Conservation (phyloP, 768 basidiomycete species). For the Boletus fagicola region DNA sequence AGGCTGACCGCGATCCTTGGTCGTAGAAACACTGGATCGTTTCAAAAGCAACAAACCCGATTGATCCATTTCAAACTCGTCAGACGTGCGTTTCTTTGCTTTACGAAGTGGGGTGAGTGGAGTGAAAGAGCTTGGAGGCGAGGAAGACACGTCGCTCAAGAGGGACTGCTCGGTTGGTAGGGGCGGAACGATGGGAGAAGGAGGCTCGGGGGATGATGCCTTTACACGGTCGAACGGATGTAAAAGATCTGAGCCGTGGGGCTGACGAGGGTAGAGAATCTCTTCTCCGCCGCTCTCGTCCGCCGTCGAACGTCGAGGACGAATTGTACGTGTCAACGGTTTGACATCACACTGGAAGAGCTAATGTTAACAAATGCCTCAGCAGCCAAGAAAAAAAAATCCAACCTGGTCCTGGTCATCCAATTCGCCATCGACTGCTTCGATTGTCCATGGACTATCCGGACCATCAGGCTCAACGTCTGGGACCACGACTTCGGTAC, state of each 20-base stretch:
- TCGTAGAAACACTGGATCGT: conserved; percentile 34
- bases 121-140: conserved; percentile 66
- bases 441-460: conserved; percentile 88
- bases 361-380: background rate
- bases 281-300: conserved; percentile 91
- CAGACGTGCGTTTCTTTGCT: conserved; percentile 74
- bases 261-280: conserved; percentile 80
- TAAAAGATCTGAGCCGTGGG: conserved; percentile 29
- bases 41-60: conserved; percentile 59
- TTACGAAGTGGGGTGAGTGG: conserved; percentile 44
- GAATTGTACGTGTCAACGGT: conserved; percentile 48
- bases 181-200: conserved; percentile 30
- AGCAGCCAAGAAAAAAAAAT: conserved; percentile 2
- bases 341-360: conserved; percentile 43
- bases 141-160: conserved; percentile 31
- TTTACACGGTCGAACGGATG: conserved; percentile 36
- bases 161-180: conserved; percentile 33
- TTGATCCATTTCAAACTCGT: conserved; percentile 80
- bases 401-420: conserved; percentile 70
- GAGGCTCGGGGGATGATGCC: conserved; percentile 27
- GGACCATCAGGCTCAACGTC: conserved; percentile 52
- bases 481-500: conserved; percentile 28
- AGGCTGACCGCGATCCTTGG: conserved; percentile 28
- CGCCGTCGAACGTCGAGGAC: conserved; percentile 61
- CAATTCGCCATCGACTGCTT: conserved; percentile 76